Evolutionary conservation across 176 grass and related monocot species (phyloP).

Genomic region (Ananas comosus): DNA sequence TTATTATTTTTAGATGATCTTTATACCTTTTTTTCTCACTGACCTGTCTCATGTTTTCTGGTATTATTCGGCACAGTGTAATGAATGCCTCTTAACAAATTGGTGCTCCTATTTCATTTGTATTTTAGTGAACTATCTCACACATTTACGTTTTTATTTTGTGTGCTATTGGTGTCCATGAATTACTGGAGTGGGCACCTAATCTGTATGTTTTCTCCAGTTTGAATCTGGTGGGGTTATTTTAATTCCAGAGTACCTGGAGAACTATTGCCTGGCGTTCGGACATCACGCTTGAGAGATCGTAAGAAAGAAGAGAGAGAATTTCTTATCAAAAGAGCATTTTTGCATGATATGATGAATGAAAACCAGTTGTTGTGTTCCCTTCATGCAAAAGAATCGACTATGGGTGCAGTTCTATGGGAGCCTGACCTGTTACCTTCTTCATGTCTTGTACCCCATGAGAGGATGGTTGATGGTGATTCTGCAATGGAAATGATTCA

Average conservation of each 20-base stretch:
- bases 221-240: slow-evolving; percentile 45
- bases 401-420: slow-evolving; percentile 59
- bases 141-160: slow-evolving; percentile 8
- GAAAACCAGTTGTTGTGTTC: slow-evolving; percentile 62
- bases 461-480: slow-evolving; percentile 22
- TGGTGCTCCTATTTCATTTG: neutral
- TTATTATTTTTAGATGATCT: too few species aligned
- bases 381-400: slow-evolving; percentile 53
- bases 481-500: slow-evolving; percentile 10
- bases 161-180: slow-evolving; percentile 21
- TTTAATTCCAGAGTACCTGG: slow-evolving; percentile 70
- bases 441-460: slow-evolving; percentile 22
- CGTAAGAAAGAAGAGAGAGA: slow-evolving; percentile 95
- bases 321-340: slow-evolving; percentile 73
- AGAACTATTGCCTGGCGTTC: slow-evolving; percentile 56
- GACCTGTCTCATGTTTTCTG: too few species aligned
- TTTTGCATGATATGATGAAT: slow-evolving; percentile 90
- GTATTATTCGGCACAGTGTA: too few species aligned
- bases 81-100: neutral
- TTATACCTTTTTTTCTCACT: too few species aligned
- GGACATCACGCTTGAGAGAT: slow-evolving; percentile 79
- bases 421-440: slow-evolving; percentile 79
- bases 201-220: slow-evolving; percentile 26
- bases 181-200: slow-evolving; percentile 12
- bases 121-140: slow-evolving; percentile 8